Conservation (phyloP, 495 filamentous ascomycete genomes). For the Aspergillus ostianus region DNA sequence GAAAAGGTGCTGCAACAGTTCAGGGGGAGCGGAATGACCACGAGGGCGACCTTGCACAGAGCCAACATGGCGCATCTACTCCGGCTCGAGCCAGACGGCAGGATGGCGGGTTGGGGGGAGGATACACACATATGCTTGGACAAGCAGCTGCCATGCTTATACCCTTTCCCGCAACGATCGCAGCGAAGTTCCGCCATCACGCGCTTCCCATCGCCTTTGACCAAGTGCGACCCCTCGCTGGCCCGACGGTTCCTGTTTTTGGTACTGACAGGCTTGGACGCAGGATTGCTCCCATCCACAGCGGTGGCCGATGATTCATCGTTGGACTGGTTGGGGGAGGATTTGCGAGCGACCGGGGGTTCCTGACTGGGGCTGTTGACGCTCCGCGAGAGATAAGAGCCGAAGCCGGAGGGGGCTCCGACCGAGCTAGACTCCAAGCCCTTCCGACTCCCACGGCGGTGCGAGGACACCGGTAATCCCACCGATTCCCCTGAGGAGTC, state of each 20-base stretch:
- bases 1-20: constrained; percentile 13
- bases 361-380: constrained; percentile 55
- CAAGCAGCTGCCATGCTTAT: constrained; percentile 99
- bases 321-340: constrained; percentile 46
- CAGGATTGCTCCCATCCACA: constrained; percentile 21
- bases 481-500: constrained; percentile 52
- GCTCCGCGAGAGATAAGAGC: constrained; percentile 44
- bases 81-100: constrained; percentile 40
- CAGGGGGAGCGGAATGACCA: constrained; percentile 33
- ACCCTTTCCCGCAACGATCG: constrained; percentile 98
- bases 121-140: constrained; percentile 99
- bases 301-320: constrained; percentile 41
- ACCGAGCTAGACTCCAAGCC: constrained; percentile 46
- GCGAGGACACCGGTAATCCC: constrained; percentile 35
- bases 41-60: constrained; percentile 48
- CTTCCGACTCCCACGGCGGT: constrained; percentile 46
- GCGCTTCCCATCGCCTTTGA: constrained; percentile 73
- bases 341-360: constrained; percentile 50
- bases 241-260: constrained; percentile 76
- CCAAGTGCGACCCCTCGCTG: constrained; percentile 79
- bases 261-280: constrained; percentile 51
- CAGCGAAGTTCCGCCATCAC: constrained; percentile 84
- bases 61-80: constrained; percentile 43
- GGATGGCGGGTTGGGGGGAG: constrained; percentile 39
- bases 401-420: constrained; percentile 35